Evolutionary conservation across 306 rosid species (phyloP), one percentile per base, ranked within the genome.

Genomic region (Dryas octopetala): DNA sequence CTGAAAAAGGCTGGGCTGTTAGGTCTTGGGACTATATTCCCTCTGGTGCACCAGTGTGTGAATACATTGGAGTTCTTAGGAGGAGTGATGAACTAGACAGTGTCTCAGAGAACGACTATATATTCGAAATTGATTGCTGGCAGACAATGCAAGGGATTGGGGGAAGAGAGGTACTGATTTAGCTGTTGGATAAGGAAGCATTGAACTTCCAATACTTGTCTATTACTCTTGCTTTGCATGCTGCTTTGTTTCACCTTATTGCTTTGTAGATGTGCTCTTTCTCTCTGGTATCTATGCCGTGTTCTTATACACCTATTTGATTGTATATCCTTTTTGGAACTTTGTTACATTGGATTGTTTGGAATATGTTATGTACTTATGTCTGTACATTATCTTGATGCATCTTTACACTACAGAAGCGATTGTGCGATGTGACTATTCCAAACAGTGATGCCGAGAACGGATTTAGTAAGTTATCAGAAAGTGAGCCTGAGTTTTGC

Each of bases 11-110:
- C 43, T 81, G 85, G 85, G 82, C 67, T 17, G 82, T 81, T 19
- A 72, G 81, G 60, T 77, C 85, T 4, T 76, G 81, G 85, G 85
- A 81, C 66, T 77, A 48, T 19, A 81, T 81, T 40, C 85, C 81
- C 46, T 66, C 85, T 10, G 82, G 85, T 51, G 78, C 85, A 49
- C 85, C 85, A 4, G 81, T 81, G 26, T 81, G 81, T 72, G 81
- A 81, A 61, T 81, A 81, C 38, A 66, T 60, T n/a, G 78, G 81
- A 58, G 71, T 81, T 43, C 70, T 81, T 26, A 81, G 75, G 66
- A 81, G 38, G 78, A 77, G 46, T 38, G 74, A 81, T 45, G 78
- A 70, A 40, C 38, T 81, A 48, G 84, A 70, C 51, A 54, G 16
- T 48, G 40, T 55, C 44, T 64, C 74, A 40, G 77, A 43, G 57